Conservation (phyloP, 495 filamentous ascomycete species). For the Cercophora newfieldiana region DNA sequence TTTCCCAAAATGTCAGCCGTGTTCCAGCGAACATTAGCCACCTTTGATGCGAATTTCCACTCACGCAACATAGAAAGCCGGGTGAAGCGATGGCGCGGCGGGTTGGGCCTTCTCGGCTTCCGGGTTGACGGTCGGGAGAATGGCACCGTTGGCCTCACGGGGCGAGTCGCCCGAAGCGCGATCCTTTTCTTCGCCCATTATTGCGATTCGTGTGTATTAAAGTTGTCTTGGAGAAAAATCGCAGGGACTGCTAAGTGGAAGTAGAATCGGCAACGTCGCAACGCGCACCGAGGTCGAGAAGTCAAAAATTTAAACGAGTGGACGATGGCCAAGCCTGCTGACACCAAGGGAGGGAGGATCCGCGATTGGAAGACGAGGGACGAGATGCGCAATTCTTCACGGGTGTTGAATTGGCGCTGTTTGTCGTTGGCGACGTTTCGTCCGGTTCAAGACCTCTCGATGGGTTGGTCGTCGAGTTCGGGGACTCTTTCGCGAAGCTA, state of each 20-base stretch:
- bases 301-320: conserved; percentile 32
- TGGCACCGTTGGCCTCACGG: conserved; percentile 57
- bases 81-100: conserved; percentile 67
- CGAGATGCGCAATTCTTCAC: background rate
- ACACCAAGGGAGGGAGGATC: conserved; percentile 16
- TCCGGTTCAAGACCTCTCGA: background rate
- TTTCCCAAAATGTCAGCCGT: conserved; percentile 36
- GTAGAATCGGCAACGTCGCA: conserved; percentile 3
- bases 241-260: background rate
- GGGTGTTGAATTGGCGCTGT: background rate
- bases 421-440: background rate
- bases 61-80: conserved; percentile 86
- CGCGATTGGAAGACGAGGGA: background rate
- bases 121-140: conserved; percentile 77
- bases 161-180: conserved; percentile 74
- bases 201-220: conserved; percentile 14
- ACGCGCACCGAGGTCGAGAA: conserved; percentile 10
- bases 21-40: background rate
- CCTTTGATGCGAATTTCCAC: conserved; percentile 32
- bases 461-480: background rate
- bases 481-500: background rate
- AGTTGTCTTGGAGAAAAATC: background rate
- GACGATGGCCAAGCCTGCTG: conserved; percentile 40
- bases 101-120: conserved; percentile 65
- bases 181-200: conserved; percentile 66